Conservation (phyloP, 805 yeast species). For the Wickerhamomyces chaumierensis region DNA sequence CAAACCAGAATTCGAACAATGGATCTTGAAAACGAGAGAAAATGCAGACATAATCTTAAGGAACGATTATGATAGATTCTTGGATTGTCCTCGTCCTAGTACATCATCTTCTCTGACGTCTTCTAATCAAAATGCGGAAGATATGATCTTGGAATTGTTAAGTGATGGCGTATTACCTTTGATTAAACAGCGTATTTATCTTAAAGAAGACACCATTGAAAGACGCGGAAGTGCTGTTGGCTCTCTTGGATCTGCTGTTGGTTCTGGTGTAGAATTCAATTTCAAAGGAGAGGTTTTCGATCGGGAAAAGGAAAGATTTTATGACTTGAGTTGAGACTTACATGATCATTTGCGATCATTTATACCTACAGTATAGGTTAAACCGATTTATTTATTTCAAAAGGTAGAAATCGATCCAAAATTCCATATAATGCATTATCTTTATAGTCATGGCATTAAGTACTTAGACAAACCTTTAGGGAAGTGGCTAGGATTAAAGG, state of each 20-base stretch:
- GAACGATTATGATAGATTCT: conserved; percentile 41
- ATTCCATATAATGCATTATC: no score
- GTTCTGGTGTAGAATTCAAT: conserved; percentile 15
- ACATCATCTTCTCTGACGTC: no score
- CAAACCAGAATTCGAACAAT: conserved; percentile 56
- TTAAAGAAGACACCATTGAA: conserved; percentile 1
- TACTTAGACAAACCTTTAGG: no score
- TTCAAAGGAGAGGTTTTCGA: conserved; percentile 25
- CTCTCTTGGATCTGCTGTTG: no score
- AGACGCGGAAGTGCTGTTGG: conserved; percentile 10
- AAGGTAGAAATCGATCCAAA: no score
- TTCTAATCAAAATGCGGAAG: not conserved
- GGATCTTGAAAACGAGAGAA: conserved; percentile 57
- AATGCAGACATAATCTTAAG: conserved; percentile 69
- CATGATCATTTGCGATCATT: no score
- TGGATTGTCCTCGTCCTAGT: not conserved
- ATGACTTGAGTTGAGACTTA: conserved; percentile 24
- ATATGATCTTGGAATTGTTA: conserved; percentile 43
- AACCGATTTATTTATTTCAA: no score
- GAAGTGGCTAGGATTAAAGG: no score
- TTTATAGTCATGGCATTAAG: no score
- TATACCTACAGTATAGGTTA: no score
- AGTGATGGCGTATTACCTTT: conserved; percentile 50
- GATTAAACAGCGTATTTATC: conserved; percentile 9
- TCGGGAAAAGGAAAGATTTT: conserved; percentile 31